Percentiles rank a stretch among this genome's conserved stretches.
Conservation (phyloP, 257 asterid species). For the Mitragyna speciosa region DNA sequence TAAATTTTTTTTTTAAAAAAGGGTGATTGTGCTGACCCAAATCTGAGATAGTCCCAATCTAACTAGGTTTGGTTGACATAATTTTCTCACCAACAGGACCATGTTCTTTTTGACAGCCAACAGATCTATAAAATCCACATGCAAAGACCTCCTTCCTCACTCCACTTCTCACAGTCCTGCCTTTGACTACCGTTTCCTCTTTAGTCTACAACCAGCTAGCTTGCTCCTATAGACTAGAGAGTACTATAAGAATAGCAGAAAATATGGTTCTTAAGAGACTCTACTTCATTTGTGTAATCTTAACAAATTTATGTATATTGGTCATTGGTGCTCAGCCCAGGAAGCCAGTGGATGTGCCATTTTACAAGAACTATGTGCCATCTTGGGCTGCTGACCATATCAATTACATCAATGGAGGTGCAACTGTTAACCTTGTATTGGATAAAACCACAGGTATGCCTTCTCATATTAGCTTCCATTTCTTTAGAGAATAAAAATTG, state of each 20-base stretch:
- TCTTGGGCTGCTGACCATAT: slow-evolving; percentile 42
- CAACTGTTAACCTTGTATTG: slow-evolving; percentile 29
- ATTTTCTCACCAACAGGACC: neutral
- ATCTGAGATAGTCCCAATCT: neutral
- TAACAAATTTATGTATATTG: slow-evolving; percentile 15
- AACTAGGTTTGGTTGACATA: neutral
- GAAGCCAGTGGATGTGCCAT: slow-evolving; percentile 40
- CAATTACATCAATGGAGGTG: slow-evolving; percentile 34
- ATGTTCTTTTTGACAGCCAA: neutral
- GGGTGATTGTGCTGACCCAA: neutral
- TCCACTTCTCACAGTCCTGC: neutral
- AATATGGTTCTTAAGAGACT: neutral
- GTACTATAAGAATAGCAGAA: neutral
- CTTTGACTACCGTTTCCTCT: neutral
- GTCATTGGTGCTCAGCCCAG: slow-evolving; percentile 29
- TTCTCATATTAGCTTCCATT: neutral
- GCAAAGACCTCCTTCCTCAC: neutral
- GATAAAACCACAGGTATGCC: slow-evolving; percentile 35
- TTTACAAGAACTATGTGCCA: slow-evolving; percentile 34
- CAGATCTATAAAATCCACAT: slow-evolving; percentile 4
- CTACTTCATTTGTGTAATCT: slow-evolving; percentile 10
- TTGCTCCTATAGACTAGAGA: neutral
- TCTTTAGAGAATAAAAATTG: neutral
- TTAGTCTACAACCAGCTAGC: neutral
- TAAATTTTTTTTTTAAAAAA: too few species aligned